Conservation (phyloP, 2,329 filamentous ascomycete species). For the Aspergillus thermomutatus region DNA sequence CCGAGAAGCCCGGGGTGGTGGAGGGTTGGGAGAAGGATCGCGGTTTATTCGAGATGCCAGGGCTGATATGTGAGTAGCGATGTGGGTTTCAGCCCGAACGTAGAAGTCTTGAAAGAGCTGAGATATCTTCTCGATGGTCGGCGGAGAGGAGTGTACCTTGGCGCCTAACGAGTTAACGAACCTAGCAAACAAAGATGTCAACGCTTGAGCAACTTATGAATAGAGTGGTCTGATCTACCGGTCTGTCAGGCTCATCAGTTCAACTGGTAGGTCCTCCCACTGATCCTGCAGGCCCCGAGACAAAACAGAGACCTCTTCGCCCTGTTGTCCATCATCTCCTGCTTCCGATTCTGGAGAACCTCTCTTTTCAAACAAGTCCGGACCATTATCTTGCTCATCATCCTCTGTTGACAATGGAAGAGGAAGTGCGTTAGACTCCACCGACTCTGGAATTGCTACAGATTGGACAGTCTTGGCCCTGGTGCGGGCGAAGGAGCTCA, state of each 20-base stretch:
- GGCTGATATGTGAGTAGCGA: conserved; percentile 80
- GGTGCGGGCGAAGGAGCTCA: conserved; percentile 20
- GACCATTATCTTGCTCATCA: conserved; percentile 23
- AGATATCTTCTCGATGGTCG: conserved; percentile 77
- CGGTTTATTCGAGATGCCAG: conserved; percentile 72
- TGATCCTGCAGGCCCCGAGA: conserved; percentile 55
- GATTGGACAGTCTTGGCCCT: conserved; percentile 27
- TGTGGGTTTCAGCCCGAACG: conserved; percentile 71
- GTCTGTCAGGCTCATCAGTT: conserved; percentile 85
- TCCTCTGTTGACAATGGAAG: conserved; percentile 18
- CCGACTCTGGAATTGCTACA: conserved; percentile 19
- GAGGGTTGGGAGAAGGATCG: conserved; percentile 59
- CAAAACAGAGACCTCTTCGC: conserved; percentile 32
- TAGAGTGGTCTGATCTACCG: conserved; percentile 52
- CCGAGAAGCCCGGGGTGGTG: conserved; percentile 52
- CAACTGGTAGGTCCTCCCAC: conserved; percentile 87
- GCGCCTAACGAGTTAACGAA: conserved; percentile 88
- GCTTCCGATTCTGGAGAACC: conserved; percentile 30
- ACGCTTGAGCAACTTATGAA: neutral
- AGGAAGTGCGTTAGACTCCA: conserved; percentile 23
- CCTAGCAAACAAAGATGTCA: conserved; percentile 44
- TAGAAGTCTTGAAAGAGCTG: conserved; percentile 97
- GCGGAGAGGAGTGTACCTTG: conserved; percentile 79
- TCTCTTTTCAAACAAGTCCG: conserved; percentile 46
- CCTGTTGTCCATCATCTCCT: conserved; percentile 28